phyloP scores from a whole-genome alignment of 2,329 filamentous ascomycete genomes.

The Talaromyces rugulosus region DNA sequence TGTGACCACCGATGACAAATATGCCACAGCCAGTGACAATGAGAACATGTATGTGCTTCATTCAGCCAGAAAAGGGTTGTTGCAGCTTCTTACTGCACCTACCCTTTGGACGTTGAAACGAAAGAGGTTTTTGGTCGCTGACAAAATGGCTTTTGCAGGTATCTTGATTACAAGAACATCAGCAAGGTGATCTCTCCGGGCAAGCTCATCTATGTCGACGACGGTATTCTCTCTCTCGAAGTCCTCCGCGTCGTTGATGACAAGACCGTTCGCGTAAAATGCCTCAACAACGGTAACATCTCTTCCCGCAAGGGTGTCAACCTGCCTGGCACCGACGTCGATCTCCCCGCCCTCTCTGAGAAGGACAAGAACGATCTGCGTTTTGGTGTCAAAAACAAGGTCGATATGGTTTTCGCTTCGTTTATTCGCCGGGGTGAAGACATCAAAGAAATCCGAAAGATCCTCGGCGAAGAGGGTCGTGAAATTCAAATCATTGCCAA shows the following conservation, averaged over 20 bases:
- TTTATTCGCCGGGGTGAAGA: constrained; percentile 95
- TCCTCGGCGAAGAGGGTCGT: constrained; percentile 86
- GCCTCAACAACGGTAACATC: constrained; percentile 97
- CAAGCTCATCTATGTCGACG: constrained; percentile 95
- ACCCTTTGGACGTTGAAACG: background rate
- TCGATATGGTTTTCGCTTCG: constrained; percentile 98
- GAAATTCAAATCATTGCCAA: constrained; percentile 99
- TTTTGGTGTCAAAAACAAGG: constrained; percentile 97
- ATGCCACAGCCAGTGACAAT: constrained; percentile 76
- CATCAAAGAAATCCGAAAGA: constrained; percentile 84
- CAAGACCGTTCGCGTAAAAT: constrained; percentile 79
- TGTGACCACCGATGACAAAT: constrained; percentile 94
- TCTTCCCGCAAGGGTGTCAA: constrained; percentile 99
- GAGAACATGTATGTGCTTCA: constrained; percentile 75
- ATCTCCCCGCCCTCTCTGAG: constrained; percentile 93
- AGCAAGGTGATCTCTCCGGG: constrained; percentile 92
- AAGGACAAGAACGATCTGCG: constrained; percentile 93
- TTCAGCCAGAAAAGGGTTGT: background rate
- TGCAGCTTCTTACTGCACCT: background rate
- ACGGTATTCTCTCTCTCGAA: constrained; percentile 95
- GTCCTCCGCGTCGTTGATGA: constrained; percentile 84
- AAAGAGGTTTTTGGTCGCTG: background rate
- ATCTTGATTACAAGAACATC: constrained; percentile 99
- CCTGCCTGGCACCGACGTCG: constrained; percentile 96
- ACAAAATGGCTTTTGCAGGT: constrained; percentile 52